phyloP scores from a whole-genome alignment of 2,329 filamentous ascomycete species.

The Fusarium chaquense region DNA sequence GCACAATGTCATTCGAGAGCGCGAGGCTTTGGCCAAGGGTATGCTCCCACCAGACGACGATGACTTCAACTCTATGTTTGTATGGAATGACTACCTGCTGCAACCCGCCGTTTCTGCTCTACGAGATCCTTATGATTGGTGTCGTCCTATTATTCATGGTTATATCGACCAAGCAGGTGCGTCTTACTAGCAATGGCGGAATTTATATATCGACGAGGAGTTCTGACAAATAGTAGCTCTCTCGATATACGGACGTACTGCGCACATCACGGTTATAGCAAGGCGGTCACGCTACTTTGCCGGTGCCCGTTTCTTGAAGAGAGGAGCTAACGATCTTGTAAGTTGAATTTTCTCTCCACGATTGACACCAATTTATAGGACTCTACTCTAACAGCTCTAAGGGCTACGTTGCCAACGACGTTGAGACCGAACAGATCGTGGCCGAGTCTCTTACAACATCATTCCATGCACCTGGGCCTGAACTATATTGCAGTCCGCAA shows the following conservation, averaged over 20 bases:
- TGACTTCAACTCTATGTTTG: constrained; percentile 93
- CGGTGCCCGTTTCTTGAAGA: constrained; percentile 92
- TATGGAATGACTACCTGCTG: constrained; percentile 95
- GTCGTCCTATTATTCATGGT: constrained; percentile 92
- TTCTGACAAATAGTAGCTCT: constrained; percentile 61
- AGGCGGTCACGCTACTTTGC: constrained; percentile 93
- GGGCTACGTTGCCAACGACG: constrained; percentile 97
- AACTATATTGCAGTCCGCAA: constrained; percentile 86
- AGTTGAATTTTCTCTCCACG: constrained; percentile 10
- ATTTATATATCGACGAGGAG: neutral
- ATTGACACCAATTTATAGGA: neutral
- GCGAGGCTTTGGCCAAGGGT: constrained; percentile 76
- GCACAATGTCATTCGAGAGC: constrained; percentile 87
- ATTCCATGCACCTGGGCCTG: constrained; percentile 90
- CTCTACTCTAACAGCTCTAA: constrained; percentile 38
- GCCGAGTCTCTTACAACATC: constrained; percentile 95
- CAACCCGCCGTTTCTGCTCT: constrained; percentile 77
- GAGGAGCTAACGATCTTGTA: constrained; percentile 88
- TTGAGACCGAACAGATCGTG: constrained; percentile 98
- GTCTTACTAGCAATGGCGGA: constrained; percentile 2
- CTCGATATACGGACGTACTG: constrained; percentile 86
- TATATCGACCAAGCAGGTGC: constrained; percentile 88
- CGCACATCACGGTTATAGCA: constrained; percentile 95
- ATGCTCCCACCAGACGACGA: constrained; percentile 67
- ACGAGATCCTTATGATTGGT: constrained; percentile 93